Percentiles rank a stretch among this genome's conserved stretches.
Evolutionary conservation across 768 basidiomycete genomes (phyloP).

Genomic region (Suillus fuscotomentosus): DNA sequence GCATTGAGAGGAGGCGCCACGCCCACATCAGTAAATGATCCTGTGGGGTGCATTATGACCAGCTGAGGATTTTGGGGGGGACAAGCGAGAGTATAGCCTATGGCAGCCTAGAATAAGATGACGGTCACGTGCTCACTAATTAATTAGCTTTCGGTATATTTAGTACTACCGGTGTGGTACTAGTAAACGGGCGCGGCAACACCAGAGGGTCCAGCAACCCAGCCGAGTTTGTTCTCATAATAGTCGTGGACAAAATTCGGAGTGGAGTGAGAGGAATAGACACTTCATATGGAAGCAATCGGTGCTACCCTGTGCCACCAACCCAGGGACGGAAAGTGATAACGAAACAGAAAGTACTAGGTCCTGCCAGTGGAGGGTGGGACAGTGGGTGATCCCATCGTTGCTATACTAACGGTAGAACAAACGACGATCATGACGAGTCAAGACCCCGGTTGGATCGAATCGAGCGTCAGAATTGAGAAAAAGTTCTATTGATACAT

Average conservation of each 20-base stretch:
- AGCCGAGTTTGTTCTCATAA: too few species aligned
- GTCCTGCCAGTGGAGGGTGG: background rate
- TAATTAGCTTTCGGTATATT: too few species aligned
- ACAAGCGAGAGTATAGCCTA: background rate
- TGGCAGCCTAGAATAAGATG: too few species aligned
- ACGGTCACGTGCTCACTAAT: too few species aligned
- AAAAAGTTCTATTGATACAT: constrained; percentile 2
- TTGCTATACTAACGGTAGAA: background rate
- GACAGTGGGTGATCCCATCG: background rate
- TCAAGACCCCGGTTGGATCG: background rate
- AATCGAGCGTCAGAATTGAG: background rate
- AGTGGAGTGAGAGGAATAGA: too few species aligned
- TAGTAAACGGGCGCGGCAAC: too few species aligned
- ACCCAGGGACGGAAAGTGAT: background rate
- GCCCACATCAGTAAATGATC: constrained; percentile 56
- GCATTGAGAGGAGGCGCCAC: constrained; percentile 58
- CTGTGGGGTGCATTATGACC: constrained; percentile 12
- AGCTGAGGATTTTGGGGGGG: constrained; percentile 18
- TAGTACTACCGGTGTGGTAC: too few species aligned
- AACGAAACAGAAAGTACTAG: background rate
- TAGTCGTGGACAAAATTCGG: too few species aligned
- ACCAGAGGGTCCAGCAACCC: too few species aligned
- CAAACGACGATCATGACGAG: background rate
- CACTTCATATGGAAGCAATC: too few species aligned
- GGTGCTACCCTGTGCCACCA: too few species aligned